phyloP scores from a whole-genome alignment of 352 stramenopile species.

The Globisporangium okanoganense region DNA sequence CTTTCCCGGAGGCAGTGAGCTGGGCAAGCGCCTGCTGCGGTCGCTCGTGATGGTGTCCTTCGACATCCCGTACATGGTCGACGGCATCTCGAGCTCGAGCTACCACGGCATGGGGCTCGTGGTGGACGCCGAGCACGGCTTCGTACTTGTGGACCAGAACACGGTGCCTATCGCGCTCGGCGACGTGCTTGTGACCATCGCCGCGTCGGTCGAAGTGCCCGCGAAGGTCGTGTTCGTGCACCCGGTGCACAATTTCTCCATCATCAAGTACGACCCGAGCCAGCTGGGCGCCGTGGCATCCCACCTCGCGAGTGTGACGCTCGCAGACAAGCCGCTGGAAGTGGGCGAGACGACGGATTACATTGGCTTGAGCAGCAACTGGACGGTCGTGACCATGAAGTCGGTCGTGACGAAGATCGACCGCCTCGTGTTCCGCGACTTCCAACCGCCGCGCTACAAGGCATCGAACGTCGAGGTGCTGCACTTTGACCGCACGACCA shows the following conservation, averaged over 20 bases:
- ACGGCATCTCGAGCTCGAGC: slow-evolving; percentile 87
- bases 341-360: slow-evolving; percentile 79
- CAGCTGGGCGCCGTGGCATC: slow-evolving; percentile 53
- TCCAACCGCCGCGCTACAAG: slow-evolving; percentile 83
- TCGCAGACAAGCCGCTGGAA: slow-evolving; percentile 61
- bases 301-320: slow-evolving; percentile 52
- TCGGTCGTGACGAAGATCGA: slow-evolving; percentile 84
- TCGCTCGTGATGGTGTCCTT: slow-evolving; percentile 91
- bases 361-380: slow-evolving; percentile 84
- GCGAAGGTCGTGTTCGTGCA: slow-evolving; percentile 90
- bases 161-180: slow-evolving; percentile 87
- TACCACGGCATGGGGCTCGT: slow-evolving; percentile 90
- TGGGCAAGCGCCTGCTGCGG: slow-evolving; percentile 68
- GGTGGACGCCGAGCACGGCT: slow-evolving; percentile 72
- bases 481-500: slow-evolving; percentile 88
- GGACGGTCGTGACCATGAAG: slow-evolving; percentile 85
- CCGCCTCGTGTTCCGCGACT: slow-evolving; percentile 76
- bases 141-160: slow-evolving; percentile 92
- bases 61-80: slow-evolving; percentile 90
- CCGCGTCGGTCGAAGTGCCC: slow-evolving; percentile 82
- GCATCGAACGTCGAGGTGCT: slow-evolving; percentile 82
- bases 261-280: slow-evolving; percentile 87
- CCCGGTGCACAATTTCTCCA: slow-evolving; percentile 90
- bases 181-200: slow-evolving; percentile 87
- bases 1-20: slow-evolving; percentile 58